phyloP scores from a whole-genome alignment of 805 yeast genomes.

The Hanseniaspora pseudoguilliermondii region DNA sequence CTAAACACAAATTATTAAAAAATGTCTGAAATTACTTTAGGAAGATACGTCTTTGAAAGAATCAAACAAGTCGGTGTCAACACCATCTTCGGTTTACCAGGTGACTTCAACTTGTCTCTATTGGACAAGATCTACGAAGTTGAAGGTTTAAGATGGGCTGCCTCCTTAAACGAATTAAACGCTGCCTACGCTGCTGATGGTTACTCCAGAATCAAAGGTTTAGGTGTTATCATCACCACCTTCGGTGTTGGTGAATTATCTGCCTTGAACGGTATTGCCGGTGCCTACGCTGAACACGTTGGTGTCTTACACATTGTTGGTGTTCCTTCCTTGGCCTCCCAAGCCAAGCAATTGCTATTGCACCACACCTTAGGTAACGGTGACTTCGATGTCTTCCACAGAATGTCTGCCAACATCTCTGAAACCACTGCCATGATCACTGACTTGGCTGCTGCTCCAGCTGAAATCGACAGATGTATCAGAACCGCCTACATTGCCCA shows the following conservation, averaged over 20 bases:
- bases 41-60: conserved; percentile 68
- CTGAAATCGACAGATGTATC: conserved; percentile 60
- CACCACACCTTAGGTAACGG: conserved; percentile 82
- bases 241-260: conserved; percentile 86
- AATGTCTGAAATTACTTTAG: conserved; percentile 46
- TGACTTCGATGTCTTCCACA: conserved; percentile 63
- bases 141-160: conserved; percentile 73
- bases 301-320: conserved; percentile 78
- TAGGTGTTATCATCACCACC: conserved; percentile 65
- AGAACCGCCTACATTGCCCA: conserved; percentile 57
- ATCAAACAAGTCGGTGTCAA: conserved; percentile 56
- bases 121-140: conserved; percentile 65
- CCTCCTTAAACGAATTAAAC: conserved; percentile 80
- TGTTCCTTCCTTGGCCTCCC: conserved; percentile 65
- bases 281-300: conserved; percentile 81
- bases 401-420: conserved; percentile 65
- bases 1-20: background rate
- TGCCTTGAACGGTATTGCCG: conserved; percentile 77
- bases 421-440: conserved; percentile 52
- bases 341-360: conserved; percentile 55
- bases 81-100: conserved; percentile 70
- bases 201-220: conserved; percentile 67
- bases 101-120: conserved; percentile 64
- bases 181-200: conserved; percentile 81
- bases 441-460: conserved; percentile 53